These are phyloP conservation scores for Pythium oligandrum DNA, from an alignment of 352 stramenopile species.

Conservation along the genomic window DNA sequence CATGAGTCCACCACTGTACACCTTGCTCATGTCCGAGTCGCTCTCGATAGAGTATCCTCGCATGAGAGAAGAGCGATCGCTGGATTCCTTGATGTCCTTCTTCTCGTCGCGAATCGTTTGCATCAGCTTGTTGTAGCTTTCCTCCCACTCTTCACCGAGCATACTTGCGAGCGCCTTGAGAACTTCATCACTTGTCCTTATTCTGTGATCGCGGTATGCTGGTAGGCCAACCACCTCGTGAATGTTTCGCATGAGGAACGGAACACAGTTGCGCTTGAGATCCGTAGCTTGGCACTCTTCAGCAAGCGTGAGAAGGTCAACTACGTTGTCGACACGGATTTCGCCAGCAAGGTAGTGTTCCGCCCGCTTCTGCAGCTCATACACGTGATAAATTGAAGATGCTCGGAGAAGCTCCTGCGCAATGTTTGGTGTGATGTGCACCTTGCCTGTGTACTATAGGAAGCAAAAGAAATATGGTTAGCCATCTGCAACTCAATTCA, in stretches of 20 bases:
- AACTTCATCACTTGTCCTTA: slow-evolving; percentile 80
- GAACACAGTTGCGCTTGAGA: slow-evolving; percentile 83
- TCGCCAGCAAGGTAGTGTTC: slow-evolving; percentile 78
- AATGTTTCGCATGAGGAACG: slow-evolving; percentile 85
- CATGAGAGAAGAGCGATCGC: no score
- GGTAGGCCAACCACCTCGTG: slow-evolving; percentile 76
- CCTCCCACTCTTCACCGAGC: slow-evolving; percentile 72
- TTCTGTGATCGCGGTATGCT: slow-evolving; percentile 69
- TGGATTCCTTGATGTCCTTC: slow-evolving; percentile 10
- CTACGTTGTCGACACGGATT: slow-evolving; percentile 78
- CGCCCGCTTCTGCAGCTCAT: slow-evolving; percentile 81
- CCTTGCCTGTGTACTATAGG: slow-evolving; percentile 83
- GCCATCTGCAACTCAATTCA: neutral
- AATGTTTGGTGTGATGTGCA: slow-evolving; percentile 76
- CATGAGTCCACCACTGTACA: no score
- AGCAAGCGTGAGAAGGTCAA: slow-evolving; percentile 67
- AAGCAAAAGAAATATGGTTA: slow-evolving; percentile 1
- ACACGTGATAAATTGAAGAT: slow-evolving; percentile 78
- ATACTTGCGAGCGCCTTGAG: slow-evolving; percentile 77
- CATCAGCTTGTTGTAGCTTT: slow-evolving; percentile 68
- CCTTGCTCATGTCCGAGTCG: no score
- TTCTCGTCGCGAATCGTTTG: slow-evolving; percentile 33
- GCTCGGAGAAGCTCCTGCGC: slow-evolving; percentile 78
- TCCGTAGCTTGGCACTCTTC: slow-evolving; percentile 76
- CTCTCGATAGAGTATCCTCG: no score